Evolutionary conservation across 2,329 filamentous ascomycete species (phyloP), one percentile per base, ranked within the genome.

Genomic region (Claviceps maximensis): DNA sequence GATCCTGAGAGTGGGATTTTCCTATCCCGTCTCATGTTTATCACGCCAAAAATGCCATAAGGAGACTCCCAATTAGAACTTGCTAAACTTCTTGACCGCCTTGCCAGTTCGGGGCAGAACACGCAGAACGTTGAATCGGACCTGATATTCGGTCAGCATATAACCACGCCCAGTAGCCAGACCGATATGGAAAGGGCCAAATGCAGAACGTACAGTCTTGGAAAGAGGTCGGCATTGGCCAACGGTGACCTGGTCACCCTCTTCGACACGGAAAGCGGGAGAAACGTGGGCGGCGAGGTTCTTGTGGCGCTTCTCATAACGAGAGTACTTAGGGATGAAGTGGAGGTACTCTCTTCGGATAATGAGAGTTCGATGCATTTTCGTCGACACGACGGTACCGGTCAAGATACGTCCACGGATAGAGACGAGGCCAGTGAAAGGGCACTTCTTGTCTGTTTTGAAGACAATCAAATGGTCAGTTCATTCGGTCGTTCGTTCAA

Each of bases 221-320:
- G 85, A 90, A 69, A 98, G 83, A 70, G 93, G 93, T 76, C 93
- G 83, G 88, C 93, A 98, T 82, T 98, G 93, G 78, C 93, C 93
- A 75, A 98, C 91, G 67, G 91, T 95, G 69, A 98, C 94, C 79
- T 91, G 86, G 78, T 98, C 93, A 84, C 93, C 94, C 74, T 97
- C 91, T 81, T 95, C 87, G 68, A 97, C 90, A 95, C 93, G 93
- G 89, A 98, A 98, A 75, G 91, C 91, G 68, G 93, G 93, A 62
- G 90, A 96, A 69, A 97, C 91, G 84, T 98, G 93, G 65, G 91
- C 93, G 70, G 93, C 89, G 63, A 98, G 83, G 86, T 98, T 98
- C 87, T 96, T 96, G 88, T 98, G 93, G 75, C 93, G 84, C 86
- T 96, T 97, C 89, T 98, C 94, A 78, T 98, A 98, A 85, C 93